Evolutionary conservation across 2,329 filamentous ascomycete species (phyloP).

Genomic region (Epichloe uncinata): DNA sequence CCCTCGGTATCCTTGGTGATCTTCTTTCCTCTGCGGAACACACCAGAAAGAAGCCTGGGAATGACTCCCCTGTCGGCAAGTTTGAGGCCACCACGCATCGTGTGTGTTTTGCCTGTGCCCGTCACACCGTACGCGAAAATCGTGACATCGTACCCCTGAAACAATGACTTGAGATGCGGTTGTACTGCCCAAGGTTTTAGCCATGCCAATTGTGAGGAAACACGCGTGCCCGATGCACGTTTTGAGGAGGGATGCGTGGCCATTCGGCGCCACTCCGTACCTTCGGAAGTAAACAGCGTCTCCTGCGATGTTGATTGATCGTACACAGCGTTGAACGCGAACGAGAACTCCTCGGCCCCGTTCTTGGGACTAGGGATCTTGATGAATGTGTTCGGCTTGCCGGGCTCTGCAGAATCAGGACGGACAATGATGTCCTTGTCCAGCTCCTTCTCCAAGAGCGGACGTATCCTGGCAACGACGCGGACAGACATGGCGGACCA

Average conservation of each 20-base stretch:
- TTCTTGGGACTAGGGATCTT: slow-evolving; percentile 93
- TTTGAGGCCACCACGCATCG: slow-evolving; percentile 83
- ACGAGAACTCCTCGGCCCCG: slow-evolving; percentile 78
- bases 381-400: slow-evolving; percentile 53
- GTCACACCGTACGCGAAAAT: slow-evolving; percentile 91
- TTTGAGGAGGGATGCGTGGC: neutral
- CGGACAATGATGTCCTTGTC: slow-evolving; percentile 79
- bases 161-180: slow-evolving; percentile 81
- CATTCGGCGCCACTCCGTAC: slow-evolving; percentile 30
- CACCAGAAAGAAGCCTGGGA: slow-evolving; percentile 67
- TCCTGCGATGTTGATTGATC: slow-evolving; percentile 70
- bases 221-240: neutral
- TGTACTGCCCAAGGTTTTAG: slow-evolving; percentile 46
- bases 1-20: slow-evolving; percentile 66
- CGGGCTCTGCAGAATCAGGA: slow-evolving; percentile 47
- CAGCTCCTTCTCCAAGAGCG: slow-evolving; percentile 71
- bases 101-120: slow-evolving; percentile 89
- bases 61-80: slow-evolving; percentile 80
- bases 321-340: slow-evolving; percentile 90
- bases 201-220: slow-evolving; percentile 1
- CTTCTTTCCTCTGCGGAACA: slow-evolving; percentile 78
- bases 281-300: slow-evolving; percentile 77
- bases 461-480: slow-evolving; percentile 83
- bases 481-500: slow-evolving; percentile 48
- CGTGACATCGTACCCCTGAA: slow-evolving; percentile 77